These are phyloP conservation scores for Penicillium sp. DNA, from an alignment of 2,329 filamentous ascomycete genomes.

Conservation along the genomic window DNA sequence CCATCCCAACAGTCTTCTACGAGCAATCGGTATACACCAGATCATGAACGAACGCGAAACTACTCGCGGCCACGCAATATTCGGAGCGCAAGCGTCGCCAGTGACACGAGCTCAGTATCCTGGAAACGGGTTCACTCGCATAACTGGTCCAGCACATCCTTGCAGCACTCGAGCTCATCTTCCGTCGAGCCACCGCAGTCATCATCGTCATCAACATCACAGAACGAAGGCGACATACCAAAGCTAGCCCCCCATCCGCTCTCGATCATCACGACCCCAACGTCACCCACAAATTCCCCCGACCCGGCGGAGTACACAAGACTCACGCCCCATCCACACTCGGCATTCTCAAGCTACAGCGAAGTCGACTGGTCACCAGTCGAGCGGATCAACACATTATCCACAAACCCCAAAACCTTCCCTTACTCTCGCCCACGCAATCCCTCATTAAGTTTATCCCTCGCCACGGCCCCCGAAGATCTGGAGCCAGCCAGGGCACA, in stretches of 20 bases:
- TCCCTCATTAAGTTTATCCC: not conserved
- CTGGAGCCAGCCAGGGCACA: not conserved
- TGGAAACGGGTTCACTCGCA: slow-evolving; percentile 3
- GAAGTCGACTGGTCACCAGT: slow-evolving; percentile 3
- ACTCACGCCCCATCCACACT: not conserved
- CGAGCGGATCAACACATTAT: not conserved
- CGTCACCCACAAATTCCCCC: not conserved
- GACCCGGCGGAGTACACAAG: not conserved
- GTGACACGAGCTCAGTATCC: slow-evolving; percentile 8
- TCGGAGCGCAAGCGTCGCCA: slow-evolving; percentile 10
- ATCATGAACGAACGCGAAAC: not conserved
- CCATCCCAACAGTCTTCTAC: slow-evolving; percentile 9
- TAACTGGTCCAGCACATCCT: slow-evolving; percentile 3
- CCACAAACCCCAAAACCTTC: not conserved
- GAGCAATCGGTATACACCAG: not conserved
- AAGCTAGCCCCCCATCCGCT: slow-evolving; percentile 10
- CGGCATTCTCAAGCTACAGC: not conserved
- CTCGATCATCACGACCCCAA: slow-evolving; percentile 13
- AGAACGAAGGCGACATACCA: not conserved
- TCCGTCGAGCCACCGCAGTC: not conserved
- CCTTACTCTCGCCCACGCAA: slow-evolving; percentile 6
- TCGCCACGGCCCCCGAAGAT: slow-evolving; percentile 5
- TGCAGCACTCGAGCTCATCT: slow-evolving; percentile 8
- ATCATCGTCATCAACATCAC: not conserved
- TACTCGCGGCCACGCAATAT: slow-evolving; percentile 8